Percentiles rank a stretch among this genome's conserved stretches.
phyloP scores from a whole-genome alignment of 2,329 filamentous ascomycete genomes.

The Fonsecaea multimorphosa region DNA sequence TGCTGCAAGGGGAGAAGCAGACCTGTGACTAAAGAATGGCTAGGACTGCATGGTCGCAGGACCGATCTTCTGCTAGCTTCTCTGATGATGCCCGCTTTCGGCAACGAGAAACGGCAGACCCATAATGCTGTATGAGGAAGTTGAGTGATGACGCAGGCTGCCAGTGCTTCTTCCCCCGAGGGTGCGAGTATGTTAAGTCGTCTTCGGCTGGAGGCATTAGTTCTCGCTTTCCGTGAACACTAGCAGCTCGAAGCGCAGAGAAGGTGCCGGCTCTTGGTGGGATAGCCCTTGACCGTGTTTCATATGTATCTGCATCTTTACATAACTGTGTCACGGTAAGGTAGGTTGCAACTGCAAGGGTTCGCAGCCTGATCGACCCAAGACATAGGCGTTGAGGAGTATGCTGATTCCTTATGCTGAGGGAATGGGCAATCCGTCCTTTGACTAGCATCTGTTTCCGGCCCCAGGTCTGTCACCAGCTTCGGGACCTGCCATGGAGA shows the following conservation, averaged over 20 bases:
- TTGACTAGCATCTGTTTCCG: background rate
- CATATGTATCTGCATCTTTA: background rate
- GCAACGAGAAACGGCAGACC: background rate
- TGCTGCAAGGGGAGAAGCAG: constrained; percentile 2
- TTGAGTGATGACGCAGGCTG: background rate
- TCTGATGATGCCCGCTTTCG: background rate
- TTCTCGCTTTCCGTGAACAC: background rate
- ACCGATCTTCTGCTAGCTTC: background rate
- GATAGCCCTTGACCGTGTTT: background rate
- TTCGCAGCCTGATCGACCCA: background rate
- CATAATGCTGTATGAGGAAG: background rate
- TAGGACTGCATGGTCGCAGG: background rate
- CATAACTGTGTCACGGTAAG: background rate
- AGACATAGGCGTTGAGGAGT: background rate
- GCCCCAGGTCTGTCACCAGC: background rate
- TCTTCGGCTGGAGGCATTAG: background rate
- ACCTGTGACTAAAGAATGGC: background rate
- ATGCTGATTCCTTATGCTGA: background rate
- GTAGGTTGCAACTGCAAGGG: background rate
- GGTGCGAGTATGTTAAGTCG: background rate
- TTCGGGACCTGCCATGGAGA: background rate
- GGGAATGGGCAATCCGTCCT: background rate
- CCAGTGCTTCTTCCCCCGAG: background rate
- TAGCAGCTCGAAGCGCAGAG: background rate
- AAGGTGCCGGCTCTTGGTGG: background rate